These are phyloP conservation scores for Penicillium digitatum DNA, from an alignment of 2,329 filamentous ascomycete species.

Conservation along the genomic window DNA sequence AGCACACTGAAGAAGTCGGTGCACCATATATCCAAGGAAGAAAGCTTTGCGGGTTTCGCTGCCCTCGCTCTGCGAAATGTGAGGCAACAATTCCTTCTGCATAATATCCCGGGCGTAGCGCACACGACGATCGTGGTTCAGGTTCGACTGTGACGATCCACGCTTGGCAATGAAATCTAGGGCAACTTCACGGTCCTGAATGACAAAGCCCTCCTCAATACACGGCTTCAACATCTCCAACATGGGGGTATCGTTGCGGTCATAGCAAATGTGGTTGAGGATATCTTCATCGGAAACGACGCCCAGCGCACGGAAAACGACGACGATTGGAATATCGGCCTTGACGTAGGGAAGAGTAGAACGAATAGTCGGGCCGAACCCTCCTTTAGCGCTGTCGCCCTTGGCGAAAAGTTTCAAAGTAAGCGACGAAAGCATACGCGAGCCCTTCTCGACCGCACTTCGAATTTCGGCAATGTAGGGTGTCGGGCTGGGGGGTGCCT, in stretches of 20 bases:
- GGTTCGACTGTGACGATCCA: conserved; percentile 66
- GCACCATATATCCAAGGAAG: conserved; percentile 98
- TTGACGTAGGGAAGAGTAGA: conserved; percentile 92
- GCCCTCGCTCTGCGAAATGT: conserved; percentile 92
- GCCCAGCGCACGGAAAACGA: conserved; percentile 92
- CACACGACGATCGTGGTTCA: conserved; percentile 80
- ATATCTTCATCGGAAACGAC: conserved; percentile 98
- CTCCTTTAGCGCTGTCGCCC: conserved; percentile 72
- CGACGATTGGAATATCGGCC: conserved; percentile 84
- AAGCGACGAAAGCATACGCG: conserved; percentile 86
- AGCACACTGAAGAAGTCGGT: conserved; percentile 88
- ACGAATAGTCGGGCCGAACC: conserved; percentile 82
- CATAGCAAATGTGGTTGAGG: conserved; percentile 94
- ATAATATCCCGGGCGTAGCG: conserved; percentile 90
- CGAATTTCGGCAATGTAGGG: conserved; percentile 94
- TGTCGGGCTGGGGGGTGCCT: conserved; percentile 85
- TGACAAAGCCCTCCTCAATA: conserved; percentile 93
- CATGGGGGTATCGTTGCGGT: conserved; percentile 93
- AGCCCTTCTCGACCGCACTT: conserved; percentile 94
- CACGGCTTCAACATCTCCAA: conserved; percentile 95
- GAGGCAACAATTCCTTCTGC: conserved; percentile 93
- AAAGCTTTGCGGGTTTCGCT: conserved; percentile 96
- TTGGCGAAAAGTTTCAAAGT: conserved; percentile 87
- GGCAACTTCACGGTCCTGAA: conserved; percentile 91
- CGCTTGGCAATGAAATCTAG: conserved; percentile 94